phyloP scores from a whole-genome alignment of 1,139 yeast species.

The Protomyces arabidopsidicola region DNA sequence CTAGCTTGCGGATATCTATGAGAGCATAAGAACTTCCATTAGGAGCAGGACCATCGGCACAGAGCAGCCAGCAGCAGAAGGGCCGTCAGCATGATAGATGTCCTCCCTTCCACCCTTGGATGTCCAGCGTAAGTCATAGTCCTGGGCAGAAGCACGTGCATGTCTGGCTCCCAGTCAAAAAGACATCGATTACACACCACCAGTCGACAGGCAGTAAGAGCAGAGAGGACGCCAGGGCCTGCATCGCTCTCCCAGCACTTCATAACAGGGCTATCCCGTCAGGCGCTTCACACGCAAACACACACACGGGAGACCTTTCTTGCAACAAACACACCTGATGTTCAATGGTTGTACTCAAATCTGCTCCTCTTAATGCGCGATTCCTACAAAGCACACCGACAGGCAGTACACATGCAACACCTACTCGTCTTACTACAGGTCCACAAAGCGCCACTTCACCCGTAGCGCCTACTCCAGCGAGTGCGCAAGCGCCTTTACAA shows the following conservation, averaged over 20 bases:
- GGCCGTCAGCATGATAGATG: no score
- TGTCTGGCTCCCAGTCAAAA: neutral
- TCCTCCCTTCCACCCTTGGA: no score
- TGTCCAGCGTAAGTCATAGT: no score
- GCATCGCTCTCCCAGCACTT: neutral
- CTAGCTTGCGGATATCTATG: neutral
- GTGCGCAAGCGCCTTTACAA: neutral
- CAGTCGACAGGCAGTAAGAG: neutral
- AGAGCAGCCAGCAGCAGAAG: neutral
- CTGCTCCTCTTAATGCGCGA: conserved; percentile 17
- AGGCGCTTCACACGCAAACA: neutral
- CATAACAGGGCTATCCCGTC: neutral
- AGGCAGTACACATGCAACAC: neutral
- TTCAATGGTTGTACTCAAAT: conserved; percentile 7
- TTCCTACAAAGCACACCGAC: conserved; percentile 7
- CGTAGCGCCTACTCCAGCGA: neutral
- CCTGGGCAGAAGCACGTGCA: neutral
- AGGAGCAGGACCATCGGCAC: neutral
- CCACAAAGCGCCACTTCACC: neutral
- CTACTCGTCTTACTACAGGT: neutral
- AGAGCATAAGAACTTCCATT: conserved; percentile 5
- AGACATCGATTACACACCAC: neutral
- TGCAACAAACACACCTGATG: neutral
- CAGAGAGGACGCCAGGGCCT: no score
- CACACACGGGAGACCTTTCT: neutral